These are phyloP conservation scores for Coemansia sp. DNA, from an alignment of 192 early-diverging fungal genomes.

Conservation along the genomic window DNA sequence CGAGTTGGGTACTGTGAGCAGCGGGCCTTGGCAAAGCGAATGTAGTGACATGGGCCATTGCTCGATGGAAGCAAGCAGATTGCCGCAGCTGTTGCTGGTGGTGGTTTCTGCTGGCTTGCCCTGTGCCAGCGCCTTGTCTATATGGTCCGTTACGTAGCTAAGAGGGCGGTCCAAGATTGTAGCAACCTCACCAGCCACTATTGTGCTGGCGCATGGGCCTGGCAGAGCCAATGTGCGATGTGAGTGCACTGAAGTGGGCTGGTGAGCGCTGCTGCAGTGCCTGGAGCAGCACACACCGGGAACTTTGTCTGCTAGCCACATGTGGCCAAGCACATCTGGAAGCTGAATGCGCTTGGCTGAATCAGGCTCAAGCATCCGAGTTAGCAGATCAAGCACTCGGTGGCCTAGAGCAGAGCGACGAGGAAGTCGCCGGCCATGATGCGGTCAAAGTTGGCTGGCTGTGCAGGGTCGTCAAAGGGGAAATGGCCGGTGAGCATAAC, in stretches of 20 bases:
- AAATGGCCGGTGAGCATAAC: constrained; percentile 71
- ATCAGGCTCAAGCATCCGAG: constrained; percentile 49
- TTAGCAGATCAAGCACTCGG: constrained; percentile 40
- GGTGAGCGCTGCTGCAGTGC: too few relatives aligned
- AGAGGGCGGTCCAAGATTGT: constrained; percentile 38
- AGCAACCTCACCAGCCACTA: constrained; percentile 38
- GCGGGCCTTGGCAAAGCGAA: constrained; percentile 1
- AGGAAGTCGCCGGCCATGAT: constrained; percentile 57
- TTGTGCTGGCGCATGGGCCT: constrained; percentile 21
- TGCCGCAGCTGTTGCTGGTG: constrained; percentile 1
- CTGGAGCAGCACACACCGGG: not conserved
- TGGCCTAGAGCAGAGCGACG: constrained; percentile 40
- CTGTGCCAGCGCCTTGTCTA: constrained; percentile 26
- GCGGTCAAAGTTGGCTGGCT: constrained; percentile 54
- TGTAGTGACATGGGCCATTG: constrained; percentile 19
- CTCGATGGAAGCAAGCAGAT: constrained; percentile 7
- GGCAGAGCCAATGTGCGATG: constrained; percentile 29
- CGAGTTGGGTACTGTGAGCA: constrained; percentile 44
- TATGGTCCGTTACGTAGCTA: constrained; percentile 26
- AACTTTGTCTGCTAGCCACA: constrained; percentile 25
- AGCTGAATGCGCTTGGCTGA: constrained; percentile 35
- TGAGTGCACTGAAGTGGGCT: constrained; percentile 12
- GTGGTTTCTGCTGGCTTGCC: constrained; percentile 7
- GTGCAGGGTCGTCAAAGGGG: constrained; percentile 59
- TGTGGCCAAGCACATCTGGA: constrained; percentile 25